Percentiles rank a stretch among this genome's conserved stretches.
phyloP scores from a whole-genome alignment of 2,329 filamentous ascomycete genomes.

The Pochonia chlamydosporia region DNA sequence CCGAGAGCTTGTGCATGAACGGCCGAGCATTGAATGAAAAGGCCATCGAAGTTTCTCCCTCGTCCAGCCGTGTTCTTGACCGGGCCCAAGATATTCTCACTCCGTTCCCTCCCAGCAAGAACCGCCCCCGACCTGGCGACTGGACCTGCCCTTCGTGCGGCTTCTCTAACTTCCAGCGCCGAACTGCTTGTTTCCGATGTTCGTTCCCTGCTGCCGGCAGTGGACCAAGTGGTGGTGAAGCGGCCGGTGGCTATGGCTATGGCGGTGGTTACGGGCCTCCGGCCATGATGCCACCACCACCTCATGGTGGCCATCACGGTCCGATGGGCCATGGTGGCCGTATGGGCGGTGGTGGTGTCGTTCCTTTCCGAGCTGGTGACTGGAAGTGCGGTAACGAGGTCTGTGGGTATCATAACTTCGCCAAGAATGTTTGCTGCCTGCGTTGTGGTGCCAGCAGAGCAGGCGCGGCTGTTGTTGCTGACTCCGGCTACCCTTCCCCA shows the following conservation, averaged over 20 bases:
- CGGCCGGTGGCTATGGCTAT: conserved; percentile 56
- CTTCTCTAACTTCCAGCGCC: conserved; percentile 98
- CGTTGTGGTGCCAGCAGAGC: conserved; percentile 93
- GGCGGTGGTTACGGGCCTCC: conserved; percentile 61
- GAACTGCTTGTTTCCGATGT: conserved; percentile 97
- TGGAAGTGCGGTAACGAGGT: conserved; percentile 99
- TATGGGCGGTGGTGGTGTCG: conserved; percentile 76
- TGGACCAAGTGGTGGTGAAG: conserved; percentile 61
- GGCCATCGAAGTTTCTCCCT: conserved; percentile 96
- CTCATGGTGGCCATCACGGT: conserved; percentile 63
- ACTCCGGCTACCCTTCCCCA: conserved; percentile 83
- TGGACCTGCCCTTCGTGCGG: conserved; percentile 99
- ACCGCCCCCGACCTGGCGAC: conserved; percentile 91
- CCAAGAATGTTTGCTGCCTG: conserved; percentile 97
- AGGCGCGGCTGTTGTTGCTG: conserved; percentile 87
- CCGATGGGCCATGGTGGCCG: conserved; percentile 57
- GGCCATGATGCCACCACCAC: conserved; percentile 72
- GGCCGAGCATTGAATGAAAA: conserved; percentile 97
- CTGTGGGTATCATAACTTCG: conserved; percentile 98
- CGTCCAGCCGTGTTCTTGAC: conserved; percentile 92
- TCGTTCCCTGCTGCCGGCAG: conserved; percentile 93
- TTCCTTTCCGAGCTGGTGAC: conserved; percentile 96
- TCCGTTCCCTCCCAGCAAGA: conserved; percentile 97
- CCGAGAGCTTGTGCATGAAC: conserved; percentile 98
- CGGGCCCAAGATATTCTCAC: conserved; percentile 93